Evolutionary conservation across 1,284 basidiomycete species (phyloP).

Genomic region (Tremellales sp.): DNA sequence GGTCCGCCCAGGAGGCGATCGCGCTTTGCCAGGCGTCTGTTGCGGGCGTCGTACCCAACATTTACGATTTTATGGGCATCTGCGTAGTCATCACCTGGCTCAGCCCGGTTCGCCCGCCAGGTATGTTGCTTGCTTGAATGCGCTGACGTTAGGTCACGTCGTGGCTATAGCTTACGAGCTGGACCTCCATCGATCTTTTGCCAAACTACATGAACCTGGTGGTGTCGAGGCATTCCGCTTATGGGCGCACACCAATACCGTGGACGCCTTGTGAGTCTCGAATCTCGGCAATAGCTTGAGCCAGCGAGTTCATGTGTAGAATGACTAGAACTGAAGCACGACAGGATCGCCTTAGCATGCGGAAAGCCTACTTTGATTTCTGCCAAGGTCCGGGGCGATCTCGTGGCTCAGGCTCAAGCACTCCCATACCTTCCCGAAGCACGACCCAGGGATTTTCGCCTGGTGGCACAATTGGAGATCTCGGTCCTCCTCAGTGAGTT

Average conservation of each 20-base stretch:
- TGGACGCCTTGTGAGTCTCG: background rate
- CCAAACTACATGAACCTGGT: background rate
- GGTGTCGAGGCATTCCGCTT: background rate
- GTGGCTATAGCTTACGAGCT: conserved; percentile 9
- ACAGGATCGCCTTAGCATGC: background rate
- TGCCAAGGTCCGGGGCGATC: background rate
- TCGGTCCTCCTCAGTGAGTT: background rate
- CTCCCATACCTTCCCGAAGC: background rate
- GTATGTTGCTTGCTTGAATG: background rate
- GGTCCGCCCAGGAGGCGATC: background rate
- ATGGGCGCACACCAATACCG: conserved; percentile 1
- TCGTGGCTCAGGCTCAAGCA: conserved; percentile 1
- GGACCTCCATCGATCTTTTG: conserved; percentile 4
- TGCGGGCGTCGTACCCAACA: background rate
- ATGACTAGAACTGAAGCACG: too few relatives aligned
- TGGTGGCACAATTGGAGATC: background rate
- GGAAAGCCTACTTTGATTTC: background rate
- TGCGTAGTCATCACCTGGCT: conserved; percentile 8
- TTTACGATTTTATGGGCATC: conserved; percentile 7
- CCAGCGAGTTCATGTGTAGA: too few relatives aligned
- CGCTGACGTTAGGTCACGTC: conserved; percentile 2
- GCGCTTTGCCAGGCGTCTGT: background rate
- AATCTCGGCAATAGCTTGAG: too few relatives aligned
- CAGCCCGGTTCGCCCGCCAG: conserved; percentile 4
- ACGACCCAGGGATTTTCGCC: background rate